Evolutionary conservation across 441 rosid species (phyloP).

Genomic region (Brassica balearica): DNA sequence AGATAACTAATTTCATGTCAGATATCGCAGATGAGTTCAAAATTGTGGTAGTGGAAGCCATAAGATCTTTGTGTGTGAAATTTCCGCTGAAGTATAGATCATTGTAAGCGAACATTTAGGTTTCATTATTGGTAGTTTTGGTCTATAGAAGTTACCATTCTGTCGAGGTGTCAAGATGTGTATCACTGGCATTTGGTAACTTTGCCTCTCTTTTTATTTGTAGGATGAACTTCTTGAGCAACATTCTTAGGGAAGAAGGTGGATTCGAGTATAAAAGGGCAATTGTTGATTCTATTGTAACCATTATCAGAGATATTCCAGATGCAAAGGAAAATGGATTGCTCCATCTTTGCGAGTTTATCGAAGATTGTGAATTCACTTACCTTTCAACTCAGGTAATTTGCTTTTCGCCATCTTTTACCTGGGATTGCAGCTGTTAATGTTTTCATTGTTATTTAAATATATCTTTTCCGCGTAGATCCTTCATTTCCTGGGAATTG

Average conservation of each 20-base stretch:
- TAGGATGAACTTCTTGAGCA: slow-evolving; percentile 99
- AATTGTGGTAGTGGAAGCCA: slow-evolving; percentile 98
- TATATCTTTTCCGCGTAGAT: slow-evolving; percentile 55
- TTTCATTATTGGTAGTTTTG: slow-evolving; percentile 1
- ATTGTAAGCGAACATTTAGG: slow-evolving; percentile 58
- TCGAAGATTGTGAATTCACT: slow-evolving; percentile 99
- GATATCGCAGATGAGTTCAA: slow-evolving; percentile 99
- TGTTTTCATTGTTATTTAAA: slow-evolving; percentile 11
- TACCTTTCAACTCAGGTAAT: slow-evolving; percentile 96
- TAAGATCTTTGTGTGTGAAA: slow-evolving; percentile 88
- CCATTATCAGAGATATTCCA: slow-evolving; percentile 92
- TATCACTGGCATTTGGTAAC: neutral
- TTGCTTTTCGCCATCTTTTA: slow-evolving; percentile 11
- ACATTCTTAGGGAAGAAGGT: slow-evolving; percentile 97
- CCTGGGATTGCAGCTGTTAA: neutral
- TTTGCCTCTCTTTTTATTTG: slow-evolving; percentile 36
- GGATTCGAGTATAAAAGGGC: slow-evolving; percentile 98
- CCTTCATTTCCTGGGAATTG: slow-evolving; percentile 94
- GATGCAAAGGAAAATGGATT: slow-evolving; percentile 96
- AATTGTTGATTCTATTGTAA: slow-evolving; percentile 93
- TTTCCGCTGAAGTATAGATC: slow-evolving; percentile 97
- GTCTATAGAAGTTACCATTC: slow-evolving; percentile 5
- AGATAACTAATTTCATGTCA: slow-evolving; percentile 97
- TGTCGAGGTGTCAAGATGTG: slow-evolving; percentile 10
- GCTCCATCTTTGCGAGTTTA: slow-evolving; percentile 97